Base-by-base conservation (phyloP, 345 rosid genomes). In the Combretum micranthum region DNA sequence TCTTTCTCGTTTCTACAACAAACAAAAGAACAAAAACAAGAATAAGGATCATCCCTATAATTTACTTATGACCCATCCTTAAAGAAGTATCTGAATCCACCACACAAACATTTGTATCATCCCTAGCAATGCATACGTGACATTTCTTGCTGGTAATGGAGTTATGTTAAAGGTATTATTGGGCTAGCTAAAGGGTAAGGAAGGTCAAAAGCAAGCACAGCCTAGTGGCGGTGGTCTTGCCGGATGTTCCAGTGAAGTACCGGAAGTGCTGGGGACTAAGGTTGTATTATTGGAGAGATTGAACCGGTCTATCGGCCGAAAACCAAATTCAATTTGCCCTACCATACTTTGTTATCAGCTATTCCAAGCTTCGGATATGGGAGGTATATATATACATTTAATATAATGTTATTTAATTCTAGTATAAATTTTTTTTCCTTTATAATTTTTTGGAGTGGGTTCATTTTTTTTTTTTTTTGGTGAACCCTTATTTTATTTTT, bases 111-210 rank as follows among this genome's bases (percentile, higher is more conserved):
- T 5, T 25, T 7, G 3, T 6, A 5, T 4, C 4, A 7, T 32
- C 7, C 39, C 39, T 5, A 32, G 7, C 39, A 32, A 32, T 32
- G 62, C 68, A 1, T 64, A 64, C 46, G 64, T 68, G 0, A 63
- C 72, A 10, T 62, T 68, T 63, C 62, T 68, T 62, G 72, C 72
- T 15, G 72, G 72, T n/a, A 47, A 68, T 42, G 72, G 67, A 5
- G 39, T 32, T 32, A 32, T 32, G 39, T 32, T 6, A 32, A 32
- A 32, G 39, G 39, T 32, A 68, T 68, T 16, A 67, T 68, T 23
- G 68, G 68, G 17, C 20, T 68, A 16, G 72, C 72, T 61, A 68
- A 68, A 49, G 72, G 72, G 17, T 68, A 20, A 62, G 72, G 42
- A 68, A 68, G 50, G 72, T 57, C 17, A 57, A 57, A 19, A 4